Evolutionary conservation across 176 grass and related monocot genomes (phyloP), one percentile per base, ranked within the genome.

Genomic region (Paspalum vaginatum): DNA sequence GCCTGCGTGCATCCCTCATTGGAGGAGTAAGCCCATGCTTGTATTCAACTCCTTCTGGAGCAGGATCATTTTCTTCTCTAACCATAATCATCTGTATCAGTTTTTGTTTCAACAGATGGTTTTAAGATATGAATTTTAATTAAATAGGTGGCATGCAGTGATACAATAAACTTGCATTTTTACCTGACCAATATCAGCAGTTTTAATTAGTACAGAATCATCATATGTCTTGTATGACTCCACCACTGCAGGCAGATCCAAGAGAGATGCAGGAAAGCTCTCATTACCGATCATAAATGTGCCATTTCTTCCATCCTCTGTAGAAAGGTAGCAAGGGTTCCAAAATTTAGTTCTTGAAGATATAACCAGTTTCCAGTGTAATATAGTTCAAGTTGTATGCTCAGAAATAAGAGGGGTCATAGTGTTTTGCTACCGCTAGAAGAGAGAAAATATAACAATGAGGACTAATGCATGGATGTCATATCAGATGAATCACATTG

Each of bases 171-270:
- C 15, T 27, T 65, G 56, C 46, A 32, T 40, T 42, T 17, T 73
- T 85, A 98, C 95, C 95, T 94, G 92, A 54, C 92, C 88, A 81
- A 94, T 68, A 79, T 98, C 92, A 58, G 95, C 87, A 70, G 92
- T 93, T 91, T 98, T 98, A 82, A 94, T 94, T 53, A 94, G 83
- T 45, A 94, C 88, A 47, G 79, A 91, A 78, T 94, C 92, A 67
- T 98, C 92, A 78, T 98, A 98, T 11, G 95, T 98, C 82, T 98
- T 98, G 63, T 91, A 94, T 0, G 95, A 94, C 79, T 98, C 95
- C 54, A 94, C 86, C 32, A 94, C 79, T 8, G 83, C 65, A 4
- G 95, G 92, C 14, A 98, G 81, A 94, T 98, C 95, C 74, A 98
- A 89, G 13, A 94, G 92, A 66, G 92, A 94, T 47, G 90, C 90